phyloP scores from a whole-genome alignment of 257 asterid species.

The Paraleonurus japonicus region DNA sequence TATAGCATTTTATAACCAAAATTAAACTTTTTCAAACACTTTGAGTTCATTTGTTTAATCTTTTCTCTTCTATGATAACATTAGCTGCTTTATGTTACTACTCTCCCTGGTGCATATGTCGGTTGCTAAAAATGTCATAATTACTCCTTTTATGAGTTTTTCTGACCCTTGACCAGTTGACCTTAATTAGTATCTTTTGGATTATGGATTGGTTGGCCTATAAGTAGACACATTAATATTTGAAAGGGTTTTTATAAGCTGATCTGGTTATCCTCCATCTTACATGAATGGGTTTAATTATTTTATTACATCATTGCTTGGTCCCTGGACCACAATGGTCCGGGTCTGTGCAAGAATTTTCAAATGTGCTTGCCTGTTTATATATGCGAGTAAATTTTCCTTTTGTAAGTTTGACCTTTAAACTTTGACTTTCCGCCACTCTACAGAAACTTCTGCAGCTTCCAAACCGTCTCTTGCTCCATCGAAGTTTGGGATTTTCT shows the following conservation, averaged over 20 bases:
- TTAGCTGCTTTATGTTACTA: neutral
- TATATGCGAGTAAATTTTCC: conserved; percentile 1
- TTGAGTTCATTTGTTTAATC: neutral
- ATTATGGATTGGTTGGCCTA: conserved; percentile 8
- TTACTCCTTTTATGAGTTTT: conserved; percentile 2
- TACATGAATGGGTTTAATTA: neutral
- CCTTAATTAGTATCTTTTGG: neutral
- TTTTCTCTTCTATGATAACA: conserved; percentile 2
- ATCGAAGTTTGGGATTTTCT: conserved; percentile 99
- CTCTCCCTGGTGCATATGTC: neutral
- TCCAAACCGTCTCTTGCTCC: conserved; percentile 78
- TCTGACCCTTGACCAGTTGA: neutral
- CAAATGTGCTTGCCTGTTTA: conserved; percentile 3
- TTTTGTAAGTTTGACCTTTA: conserved; percentile 10
- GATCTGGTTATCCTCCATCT: conserved; percentile 18
- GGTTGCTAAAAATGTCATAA: neutral
- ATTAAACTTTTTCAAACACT: neutral
- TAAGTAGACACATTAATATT: neutral
- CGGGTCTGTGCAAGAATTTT: conserved; percentile 9
- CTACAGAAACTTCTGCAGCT: conserved; percentile 88
- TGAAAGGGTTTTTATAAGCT: conserved; percentile 4
- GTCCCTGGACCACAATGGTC: neutral
- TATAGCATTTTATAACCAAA: neutral
- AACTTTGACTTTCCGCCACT: conserved; percentile 23
- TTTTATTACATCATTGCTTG: neutral